Base-by-base conservation (phyloP, 805 yeast species). In the Zygosaccharomyces rouxii region DNA sequence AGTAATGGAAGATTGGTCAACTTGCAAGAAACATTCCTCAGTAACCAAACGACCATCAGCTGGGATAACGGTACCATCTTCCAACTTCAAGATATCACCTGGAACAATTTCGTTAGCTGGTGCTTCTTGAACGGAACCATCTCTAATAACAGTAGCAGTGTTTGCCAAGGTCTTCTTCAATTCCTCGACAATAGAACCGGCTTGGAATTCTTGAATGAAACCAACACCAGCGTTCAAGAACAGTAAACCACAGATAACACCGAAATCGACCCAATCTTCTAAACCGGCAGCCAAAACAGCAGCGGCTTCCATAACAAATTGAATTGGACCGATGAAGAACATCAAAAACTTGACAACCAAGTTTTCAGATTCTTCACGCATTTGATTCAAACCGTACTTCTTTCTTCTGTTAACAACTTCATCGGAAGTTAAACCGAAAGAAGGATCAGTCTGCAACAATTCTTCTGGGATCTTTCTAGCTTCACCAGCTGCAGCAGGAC, bases 191-290 rank as follows among this genome's bases (percentile, higher is more conserved):
- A 89, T 89, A 55, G 96, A 89, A 78, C 97, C 97, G 58, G 97
- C 97, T 76, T 89, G 96, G 85, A 76, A 90, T 75, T 89, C 97
- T 78, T 89, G 97, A 62, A 88, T 78, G 83, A 89, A 89, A 81
- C 97, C 97, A 71, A 89, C 97, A 64, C 76, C 74, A 57, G 97
- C 97, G 75, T 89, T 89, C 70, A 89, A 81, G 71, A 83, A 62
- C 63, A 89, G 78, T 63, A 89, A 75, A 74, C 85, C 97, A 73
- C 87, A 82, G 70, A 89, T 89, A 71, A 89, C 97, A 82, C 97
- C 97, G 78, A 89, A 89, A 81, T 89, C 97, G 68, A 89, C 96
- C 97, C 97, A 89, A 77, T 90, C 97, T 76, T 88, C 88, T 64
- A 88, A 79, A 83, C 96, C 96, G 58, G 95, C 96, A 68, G 96